Evolutionary conservation across 2,329 filamentous ascomycete genomes (phyloP).

Genomic region (Colletotrichum costaricense): DNA sequence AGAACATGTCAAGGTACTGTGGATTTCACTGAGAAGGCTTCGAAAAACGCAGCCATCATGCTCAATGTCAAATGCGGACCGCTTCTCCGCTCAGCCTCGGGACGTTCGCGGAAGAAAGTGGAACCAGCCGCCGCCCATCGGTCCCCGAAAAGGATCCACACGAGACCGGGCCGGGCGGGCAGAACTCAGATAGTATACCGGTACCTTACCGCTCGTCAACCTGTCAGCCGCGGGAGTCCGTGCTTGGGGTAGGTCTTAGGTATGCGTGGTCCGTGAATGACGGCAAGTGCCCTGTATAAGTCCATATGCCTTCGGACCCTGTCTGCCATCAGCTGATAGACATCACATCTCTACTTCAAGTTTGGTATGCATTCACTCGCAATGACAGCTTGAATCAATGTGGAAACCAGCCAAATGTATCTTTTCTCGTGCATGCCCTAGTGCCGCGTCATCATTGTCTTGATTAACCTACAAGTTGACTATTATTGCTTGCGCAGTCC

Average conservation of each 20-base stretch:
- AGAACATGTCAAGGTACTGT: too few relatives aligned
- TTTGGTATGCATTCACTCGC: background rate
- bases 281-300: background rate
- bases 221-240: background rate
- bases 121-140: background rate
- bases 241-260: background rate
- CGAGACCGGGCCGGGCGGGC: background rate
- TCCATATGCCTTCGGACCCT: too few relatives aligned
- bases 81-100: too few relatives aligned
- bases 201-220: background rate
- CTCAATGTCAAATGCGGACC: too few relatives aligned
- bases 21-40: background rate
- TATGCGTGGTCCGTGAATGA: background rate
- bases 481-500: slow-evolving; percentile 32
- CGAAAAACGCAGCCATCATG: background rate
- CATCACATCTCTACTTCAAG: too few relatives aligned
- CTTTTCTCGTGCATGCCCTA: background rate
- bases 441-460: background rate
- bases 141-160: background rate
- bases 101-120: background rate
- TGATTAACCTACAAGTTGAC: background rate
- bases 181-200: background rate
- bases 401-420: background rate
- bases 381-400: background rate
- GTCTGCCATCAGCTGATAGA: too few relatives aligned